Evolutionary conservation across 108 stramenopile genomes (phyloP), one percentile per base, ranked within the genome.

Genomic region (Ochromonas danica): DNA sequence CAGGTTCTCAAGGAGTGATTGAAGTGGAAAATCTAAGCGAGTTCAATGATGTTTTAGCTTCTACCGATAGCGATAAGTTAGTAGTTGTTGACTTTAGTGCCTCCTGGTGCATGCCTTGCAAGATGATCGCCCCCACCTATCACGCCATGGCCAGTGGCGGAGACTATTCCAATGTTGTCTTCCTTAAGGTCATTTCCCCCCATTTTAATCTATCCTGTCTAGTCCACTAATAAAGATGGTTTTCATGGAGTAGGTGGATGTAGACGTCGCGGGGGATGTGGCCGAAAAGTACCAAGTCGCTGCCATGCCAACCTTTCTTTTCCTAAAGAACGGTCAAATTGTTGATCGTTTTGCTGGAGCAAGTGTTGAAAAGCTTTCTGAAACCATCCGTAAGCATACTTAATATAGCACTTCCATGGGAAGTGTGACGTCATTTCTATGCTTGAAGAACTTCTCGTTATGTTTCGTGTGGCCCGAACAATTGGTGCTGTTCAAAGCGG

Each of bases 281-380:
- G 92, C 92, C 0, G 89, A 88, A 63, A 90, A 93, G 40, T 93
- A 92, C 72, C 84, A 83, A 43, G 78, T 79, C 1, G 17, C 81
- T 22, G 93, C 92, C 70, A 93, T 93, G 94, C 94, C 94, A 28
- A 95, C 94, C 0, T 95, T 95, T 88, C 40, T 93, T 1, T 94
- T 94, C 77, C 84, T 94, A 74, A 94, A 92, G 81, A 85, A 82
- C 60, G 91, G 93, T 1, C 90, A 91, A 81, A 6, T 33, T 10
- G 67, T 51, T 14, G 45, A 6, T 14, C 6, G 45, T 14, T 51
- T 51, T 51, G 6, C 45, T 14, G 45, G 45, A 51, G 45, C 45
- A 14, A 51, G 45, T 51, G 45, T 51, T 51, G 14, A 51, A 22
- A 51, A 51, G 22, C 22, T 51, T 14, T 22, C 6, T 14, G 45